Base-by-base conservation (phyloP, 2,329 filamentous ascomycete genomes). In the Cladobotryum protrusum region DNA sequence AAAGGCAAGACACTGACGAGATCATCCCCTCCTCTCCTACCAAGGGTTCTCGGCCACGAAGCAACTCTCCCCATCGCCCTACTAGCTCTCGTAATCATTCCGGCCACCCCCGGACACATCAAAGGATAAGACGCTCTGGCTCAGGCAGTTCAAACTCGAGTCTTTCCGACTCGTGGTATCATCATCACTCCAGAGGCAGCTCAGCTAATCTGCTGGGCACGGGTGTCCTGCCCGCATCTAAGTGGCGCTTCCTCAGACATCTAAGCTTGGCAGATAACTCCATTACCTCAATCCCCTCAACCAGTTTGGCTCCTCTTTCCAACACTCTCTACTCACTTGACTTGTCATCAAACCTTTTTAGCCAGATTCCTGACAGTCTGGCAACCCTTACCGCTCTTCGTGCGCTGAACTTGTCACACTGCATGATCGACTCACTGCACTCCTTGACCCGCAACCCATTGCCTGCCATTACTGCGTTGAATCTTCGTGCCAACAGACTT, bases 381-480 rank as follows among this genome's bases (percentile, higher is more conserved):
- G 86, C 91, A 12, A 87, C 82, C 9, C 74, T 99, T 51, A 90
- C 89, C 17, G 86, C 89, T 24, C 78, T 99, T n/a, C 84, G 91
- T 56, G 91, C 93, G 19, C 73, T 99, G 48, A 97, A 99, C 61
- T 76, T 99, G 20, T 95, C 92, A 4, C 87, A 95, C 61, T 97
- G 92, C 76, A 96, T 97, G 91, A 97, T 99, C 55, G 88, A 92
- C 59, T 93, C 90, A 14, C 76, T 99, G 49, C 87, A 95, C 61
- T 96, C 92, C 2, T 75, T 99, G 39, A 84, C 84, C 2, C 83
- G 87, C 55, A 93, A 86, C 61, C 89, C 93, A 12, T 77, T 99
- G 5, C 92, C 93, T 24, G 92, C 93, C 17, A 96, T 99, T 55
- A 95, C 88, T 1, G 91, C 91, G 1, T 75, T 99, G 50, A 97